Conservation (phyloP, 2,329 filamentous ascomycete genomes). For the Ascochyta viciae-villosae region DNA sequence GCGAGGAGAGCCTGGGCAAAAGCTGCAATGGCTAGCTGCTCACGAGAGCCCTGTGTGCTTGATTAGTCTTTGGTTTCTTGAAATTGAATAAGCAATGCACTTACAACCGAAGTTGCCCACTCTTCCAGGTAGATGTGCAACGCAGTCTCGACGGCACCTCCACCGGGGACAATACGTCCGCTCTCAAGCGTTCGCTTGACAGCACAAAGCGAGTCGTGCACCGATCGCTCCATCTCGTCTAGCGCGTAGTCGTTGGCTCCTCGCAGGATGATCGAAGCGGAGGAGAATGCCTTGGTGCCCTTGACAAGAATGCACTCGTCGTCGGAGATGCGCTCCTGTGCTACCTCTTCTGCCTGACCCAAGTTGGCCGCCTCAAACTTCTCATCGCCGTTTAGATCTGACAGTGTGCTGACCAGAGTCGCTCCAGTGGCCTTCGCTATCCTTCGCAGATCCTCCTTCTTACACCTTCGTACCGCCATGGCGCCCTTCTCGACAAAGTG, state of each 20-base stretch:
- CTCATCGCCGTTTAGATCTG: conserved; percentile 96
- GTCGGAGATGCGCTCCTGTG: conserved; percentile 98
- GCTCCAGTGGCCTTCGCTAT: conserved; percentile 97
- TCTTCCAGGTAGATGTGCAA: conserved; percentile 99
- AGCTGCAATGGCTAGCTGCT: conserved; percentile 97
- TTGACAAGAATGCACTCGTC: conserved; percentile 98
- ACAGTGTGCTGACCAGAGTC: conserved; percentile 89
- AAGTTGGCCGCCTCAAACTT: conserved; percentile 91
- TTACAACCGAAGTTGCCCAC: conserved; percentile 91
- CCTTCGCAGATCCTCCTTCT: conserved; percentile 96
- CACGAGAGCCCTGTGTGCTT: conserved; percentile 73
- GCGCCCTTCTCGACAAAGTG: conserved; percentile 92
- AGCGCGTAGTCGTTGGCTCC: conserved; percentile 95
- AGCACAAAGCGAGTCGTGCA: conserved; percentile 95
- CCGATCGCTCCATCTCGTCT: conserved; percentile 98
- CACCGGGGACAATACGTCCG: conserved; percentile 94
- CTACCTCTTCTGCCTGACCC: conserved; percentile 91
- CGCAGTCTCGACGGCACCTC: conserved; percentile 97
- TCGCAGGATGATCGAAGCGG: conserved; percentile 93
- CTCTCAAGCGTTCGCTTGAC: conserved; percentile 98
- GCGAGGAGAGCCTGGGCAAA: conserved; percentile 94
- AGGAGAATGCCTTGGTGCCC: conserved; percentile 92
- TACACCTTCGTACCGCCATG: conserved; percentile 95
- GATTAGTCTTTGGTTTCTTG: conserved; percentile 49
- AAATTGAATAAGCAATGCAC: conserved; percentile 87